Evolutionary conservation across 352 stramenopile species (phyloP).

Genomic region (Pythium biforme): DNA sequence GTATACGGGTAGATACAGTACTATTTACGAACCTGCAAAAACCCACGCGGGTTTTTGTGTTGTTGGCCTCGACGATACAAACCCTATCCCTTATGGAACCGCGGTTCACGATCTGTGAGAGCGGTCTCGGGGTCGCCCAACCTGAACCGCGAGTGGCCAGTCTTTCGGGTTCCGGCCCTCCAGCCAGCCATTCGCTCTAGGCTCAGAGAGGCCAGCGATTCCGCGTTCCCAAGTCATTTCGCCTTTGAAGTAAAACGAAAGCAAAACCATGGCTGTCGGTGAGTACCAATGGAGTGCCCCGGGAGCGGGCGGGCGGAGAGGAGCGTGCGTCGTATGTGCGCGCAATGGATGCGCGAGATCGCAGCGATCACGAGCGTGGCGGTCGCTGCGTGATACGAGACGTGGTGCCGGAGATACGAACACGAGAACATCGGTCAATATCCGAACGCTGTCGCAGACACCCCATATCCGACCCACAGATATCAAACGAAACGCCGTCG

Average conservation of each 20-base stretch:
- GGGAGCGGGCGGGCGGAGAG: not conserved
- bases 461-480: no score
- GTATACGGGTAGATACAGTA: not conserved
- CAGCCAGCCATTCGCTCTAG: constrained; percentile 58
- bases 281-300: constrained; percentile 32
- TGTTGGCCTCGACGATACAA: constrained; percentile 11
- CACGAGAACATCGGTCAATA: not conserved
- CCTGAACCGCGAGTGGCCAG: constrained; percentile 17
- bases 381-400: not conserved
- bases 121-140: not conserved
- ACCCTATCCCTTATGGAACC: constrained; percentile 14
- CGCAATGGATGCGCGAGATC: not conserved
- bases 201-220: constrained; percentile 18
- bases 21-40: not conserved
- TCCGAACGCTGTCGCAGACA: not conserved
- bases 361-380: not conserved
- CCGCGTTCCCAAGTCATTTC: constrained; percentile 60
- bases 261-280: constrained; percentile 88
- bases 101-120: constrained; percentile 15
- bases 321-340: not conserved
- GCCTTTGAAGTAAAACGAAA: constrained; percentile 83
- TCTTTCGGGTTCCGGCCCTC: constrained; percentile 21
- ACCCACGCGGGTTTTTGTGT: not conserved
- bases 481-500: no score
- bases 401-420: not conserved